Base-by-base conservation (phyloP, 306 rosid species). In the Quercus gilva region DNA sequence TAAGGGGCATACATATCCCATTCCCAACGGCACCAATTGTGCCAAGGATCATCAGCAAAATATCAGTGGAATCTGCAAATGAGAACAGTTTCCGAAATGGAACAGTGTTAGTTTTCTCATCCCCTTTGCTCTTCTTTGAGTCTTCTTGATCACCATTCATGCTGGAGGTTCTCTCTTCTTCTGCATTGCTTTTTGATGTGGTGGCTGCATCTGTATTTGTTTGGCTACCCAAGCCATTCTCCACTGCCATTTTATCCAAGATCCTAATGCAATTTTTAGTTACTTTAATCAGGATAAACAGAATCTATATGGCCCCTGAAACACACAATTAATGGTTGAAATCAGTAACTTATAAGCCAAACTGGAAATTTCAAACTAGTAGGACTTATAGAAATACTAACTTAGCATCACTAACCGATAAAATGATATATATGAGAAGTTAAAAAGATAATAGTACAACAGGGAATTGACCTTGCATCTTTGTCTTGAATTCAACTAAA, bases 11-110 rank as follows among this genome's bases (percentile, higher is more conserved):
- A 41, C 86, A 83, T 73, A 71, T 0, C 2, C 98, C 98, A 70
- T 94, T 94, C 33, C 94, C 98, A 26, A 90, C 6, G 67, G 94
- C 97, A 51, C 97, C 98, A 51, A 90, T 41, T 21, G 88, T 87
- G 45, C 98, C 98, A 37, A 76, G 13, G 3, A 43, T 14, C 97
- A 94, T 94, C 82, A 94, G 64, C 11, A 87, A 20, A 51, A 79
- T 45, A 79, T 94, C 98, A 71, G 87, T 74, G 37, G 88, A 83
- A 84, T 94, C 97, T 25, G 98, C 94, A 78, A 92, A 94, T 18
- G 91, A 26, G 89, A 94, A 94, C 57, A 94, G 85, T 83, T 74
- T 94, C 53, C 71, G 73, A 87, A 90, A 92, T 4, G 97, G 85
- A 76, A 94, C 85, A 33, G 91, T 82, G 33, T 90, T 87, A 0